These are phyloP conservation scores for Symbiodinium natans DNA, from an alignment of 73 alveolate genomes.

Conservation along the genomic window DNA sequence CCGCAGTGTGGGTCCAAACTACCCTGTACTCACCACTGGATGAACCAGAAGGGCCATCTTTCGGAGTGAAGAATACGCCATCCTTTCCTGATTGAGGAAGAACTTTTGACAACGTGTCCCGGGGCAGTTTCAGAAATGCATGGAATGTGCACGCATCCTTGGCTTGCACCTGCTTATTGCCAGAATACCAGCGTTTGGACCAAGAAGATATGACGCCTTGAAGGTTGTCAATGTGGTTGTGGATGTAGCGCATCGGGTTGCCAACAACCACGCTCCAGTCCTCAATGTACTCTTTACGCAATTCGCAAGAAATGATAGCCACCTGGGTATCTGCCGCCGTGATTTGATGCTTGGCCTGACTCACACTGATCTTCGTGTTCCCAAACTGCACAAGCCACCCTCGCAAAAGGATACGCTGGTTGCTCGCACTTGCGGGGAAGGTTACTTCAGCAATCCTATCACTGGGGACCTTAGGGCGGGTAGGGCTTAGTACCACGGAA, in stretches of 20 bases:
- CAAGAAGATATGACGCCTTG: neutral
- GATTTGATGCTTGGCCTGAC: neutral
- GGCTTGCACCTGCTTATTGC: neutral
- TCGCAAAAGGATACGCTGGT: neutral
- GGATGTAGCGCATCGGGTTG: neutral
- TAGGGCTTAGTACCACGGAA: neutral
- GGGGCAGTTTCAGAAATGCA: neutral
- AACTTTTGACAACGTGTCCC: neutral
- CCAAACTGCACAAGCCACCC: neutral
- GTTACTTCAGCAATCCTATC: neutral
- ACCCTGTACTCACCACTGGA: neutral
- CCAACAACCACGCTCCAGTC: neutral
- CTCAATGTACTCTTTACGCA: neutral
- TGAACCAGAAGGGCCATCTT: neutral
- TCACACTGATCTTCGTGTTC: neutral
- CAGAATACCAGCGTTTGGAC: neutral
- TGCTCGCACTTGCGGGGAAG: neutral
- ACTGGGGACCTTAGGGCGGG: neutral
- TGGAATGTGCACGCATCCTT: neutral
- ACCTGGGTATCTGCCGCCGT: neutral
- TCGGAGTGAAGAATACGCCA: neutral
- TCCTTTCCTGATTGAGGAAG: neutral
- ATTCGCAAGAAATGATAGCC: neutral
- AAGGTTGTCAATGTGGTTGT: neutral
- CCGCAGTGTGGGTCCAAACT: neutral